These are phyloP conservation scores for Schizopora paradoxa DNA, from an alignment of 1,284 basidiomycete genomes.

Conservation along the genomic window DNA sequence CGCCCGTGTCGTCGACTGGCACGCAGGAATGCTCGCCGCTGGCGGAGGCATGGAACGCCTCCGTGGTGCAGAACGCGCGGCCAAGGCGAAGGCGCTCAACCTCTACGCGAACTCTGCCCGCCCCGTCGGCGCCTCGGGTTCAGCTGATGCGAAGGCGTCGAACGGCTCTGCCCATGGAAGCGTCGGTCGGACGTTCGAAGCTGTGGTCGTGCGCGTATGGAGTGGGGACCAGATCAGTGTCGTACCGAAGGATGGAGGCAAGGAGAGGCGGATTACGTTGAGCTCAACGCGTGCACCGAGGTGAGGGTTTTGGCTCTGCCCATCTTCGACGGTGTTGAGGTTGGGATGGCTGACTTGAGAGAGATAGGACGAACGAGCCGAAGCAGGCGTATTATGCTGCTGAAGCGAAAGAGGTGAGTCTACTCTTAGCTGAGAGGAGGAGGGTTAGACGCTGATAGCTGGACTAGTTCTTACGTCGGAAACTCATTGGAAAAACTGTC, in stretches of 20 bases:
- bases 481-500: constrained; percentile 86
- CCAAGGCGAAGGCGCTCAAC: constrained; percentile 77
- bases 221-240: constrained; percentile 88
- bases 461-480: constrained; percentile 76
- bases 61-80: constrained; percentile 77
- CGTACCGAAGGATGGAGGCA: constrained; percentile 63
- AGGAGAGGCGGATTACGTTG: constrained; percentile 83
- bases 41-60: constrained; percentile 81
- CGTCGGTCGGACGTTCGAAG: constrained; percentile 79
- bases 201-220: constrained; percentile 84
- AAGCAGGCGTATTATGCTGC: constrained; percentile 87
- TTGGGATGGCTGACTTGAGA: constrained; percentile 14
- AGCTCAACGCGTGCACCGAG: constrained; percentile 87
- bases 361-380: constrained; percentile 78
- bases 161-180: constrained; percentile 43
- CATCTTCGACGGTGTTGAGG: constrained; percentile 5
- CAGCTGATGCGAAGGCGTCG: constrained; percentile 37
- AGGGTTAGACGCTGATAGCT: not conserved
- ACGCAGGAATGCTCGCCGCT: constrained; percentile 87
- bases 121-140: constrained; percentile 21
- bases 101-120: constrained; percentile 65
- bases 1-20: constrained; percentile 95
- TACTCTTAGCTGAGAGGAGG: not conserved
- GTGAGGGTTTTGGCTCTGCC: constrained; percentile 35
- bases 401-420: constrained; percentile 72